Evolutionary conservation across 179 eudicot species (phyloP).

Genomic region (Silene vulgaris): DNA sequence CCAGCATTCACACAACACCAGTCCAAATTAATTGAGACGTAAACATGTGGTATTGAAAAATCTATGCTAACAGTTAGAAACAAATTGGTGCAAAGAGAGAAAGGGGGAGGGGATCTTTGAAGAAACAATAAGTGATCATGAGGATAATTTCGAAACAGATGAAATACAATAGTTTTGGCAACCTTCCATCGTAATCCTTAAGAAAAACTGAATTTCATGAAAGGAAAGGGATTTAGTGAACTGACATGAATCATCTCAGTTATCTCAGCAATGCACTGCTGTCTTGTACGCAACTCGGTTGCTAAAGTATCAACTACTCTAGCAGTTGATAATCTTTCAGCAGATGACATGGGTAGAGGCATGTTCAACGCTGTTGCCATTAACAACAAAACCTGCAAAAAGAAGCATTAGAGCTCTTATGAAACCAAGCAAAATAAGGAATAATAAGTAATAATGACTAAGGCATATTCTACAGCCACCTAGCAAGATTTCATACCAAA

Average conservation of each 20-base stretch:
- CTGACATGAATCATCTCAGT: slow-evolving; percentile 98
- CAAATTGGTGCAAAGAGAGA: too few relatives aligned
- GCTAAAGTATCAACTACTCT: slow-evolving; percentile 41
- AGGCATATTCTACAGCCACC: neutral
- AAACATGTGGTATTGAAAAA: too few relatives aligned
- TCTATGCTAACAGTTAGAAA: too few relatives aligned
- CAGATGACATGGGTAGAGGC: slow-evolving; percentile 38
- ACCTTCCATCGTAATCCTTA: neutral
- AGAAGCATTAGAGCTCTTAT: neutral
- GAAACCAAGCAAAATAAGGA: slow-evolving; percentile 6
- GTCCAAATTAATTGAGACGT: neutral
- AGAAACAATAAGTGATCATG: neutral
- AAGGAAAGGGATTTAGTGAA: neutral
- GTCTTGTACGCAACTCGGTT: slow-evolving; percentile 64
- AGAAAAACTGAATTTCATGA: slow-evolving; percentile 5
- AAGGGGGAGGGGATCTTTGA: too few relatives aligned
- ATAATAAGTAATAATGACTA: neutral
- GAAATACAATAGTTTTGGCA: neutral
- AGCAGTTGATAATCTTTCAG: slow-evolving; percentile 34
- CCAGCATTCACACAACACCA: neutral
- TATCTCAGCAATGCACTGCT: slow-evolving; percentile 83
- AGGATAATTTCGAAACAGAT: neutral
- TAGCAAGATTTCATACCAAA: neutral
- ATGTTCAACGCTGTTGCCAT: slow-evolving; percentile 86
- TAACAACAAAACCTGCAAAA: slow-evolving; percentile 68